A percentile compares a stretch with the other conserved stretches of the same genome.
Evolutionary conservation across 306 rosid genomes (phyloP).

Genomic region (Cucumis cinereus): DNA sequence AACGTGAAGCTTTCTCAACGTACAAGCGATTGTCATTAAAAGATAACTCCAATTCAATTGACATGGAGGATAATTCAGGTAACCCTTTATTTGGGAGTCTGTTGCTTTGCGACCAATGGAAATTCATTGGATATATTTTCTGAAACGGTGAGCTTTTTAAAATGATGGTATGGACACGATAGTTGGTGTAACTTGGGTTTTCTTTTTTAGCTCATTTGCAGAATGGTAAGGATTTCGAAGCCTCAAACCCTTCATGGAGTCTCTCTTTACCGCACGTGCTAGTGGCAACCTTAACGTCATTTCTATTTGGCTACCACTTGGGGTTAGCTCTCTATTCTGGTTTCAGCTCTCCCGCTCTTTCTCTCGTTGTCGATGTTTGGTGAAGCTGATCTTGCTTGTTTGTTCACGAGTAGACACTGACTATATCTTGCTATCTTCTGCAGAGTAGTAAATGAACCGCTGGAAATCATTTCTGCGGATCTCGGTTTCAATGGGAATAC

Average conservation of each 20-base stretch:
- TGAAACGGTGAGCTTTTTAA: neutral
- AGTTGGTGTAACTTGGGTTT: conserved; percentile 19
- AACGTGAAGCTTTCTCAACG: conserved; percentile 47
- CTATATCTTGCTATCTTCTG: neutral
- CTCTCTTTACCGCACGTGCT: conserved; percentile 78
- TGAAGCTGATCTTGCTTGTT: neutral
- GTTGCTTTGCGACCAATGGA: neutral
- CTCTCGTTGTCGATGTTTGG: conserved; percentile 4
- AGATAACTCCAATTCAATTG: conserved; percentile 32
- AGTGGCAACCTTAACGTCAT: conserved; percentile 63
- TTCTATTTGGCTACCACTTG: conserved; percentile 83
- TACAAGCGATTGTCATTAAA: conserved; percentile 70
- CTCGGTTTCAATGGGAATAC: conserved; percentile 91
- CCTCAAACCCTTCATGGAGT: conserved; percentile 71
- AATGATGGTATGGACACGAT: neutral
- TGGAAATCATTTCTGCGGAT: conserved; percentile 79
- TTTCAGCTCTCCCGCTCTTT: neutral
- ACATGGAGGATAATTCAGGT: conserved; percentile 72
- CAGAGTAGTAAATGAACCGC: conserved; percentile 97
- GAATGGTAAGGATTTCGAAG: conserved; percentile 29
- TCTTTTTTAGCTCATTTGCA: conserved; percentile 39
- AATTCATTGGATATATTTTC: neutral
- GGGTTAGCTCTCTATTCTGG: conserved; percentile 56
- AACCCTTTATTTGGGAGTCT: conserved; percentile 3
- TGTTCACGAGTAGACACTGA: neutral